Evolutionary conservation across 257 asterid genomes (phyloP).

Genomic region (Nicotiana tabacum): DNA sequence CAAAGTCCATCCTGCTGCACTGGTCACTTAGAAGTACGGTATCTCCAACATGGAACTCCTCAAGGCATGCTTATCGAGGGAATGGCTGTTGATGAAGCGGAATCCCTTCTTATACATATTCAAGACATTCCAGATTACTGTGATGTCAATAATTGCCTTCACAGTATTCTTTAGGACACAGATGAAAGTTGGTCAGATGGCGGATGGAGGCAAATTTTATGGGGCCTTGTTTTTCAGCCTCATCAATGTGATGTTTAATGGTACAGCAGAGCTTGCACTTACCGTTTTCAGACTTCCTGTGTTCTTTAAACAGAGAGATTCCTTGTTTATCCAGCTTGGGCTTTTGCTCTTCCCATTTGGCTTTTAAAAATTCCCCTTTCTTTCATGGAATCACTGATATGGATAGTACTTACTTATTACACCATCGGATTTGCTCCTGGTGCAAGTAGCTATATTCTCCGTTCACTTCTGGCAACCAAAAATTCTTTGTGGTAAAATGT

Average conservation of each 20-base stretch:
- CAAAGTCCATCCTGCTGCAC: conserved; percentile 85
- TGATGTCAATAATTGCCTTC: conserved; percentile 80
- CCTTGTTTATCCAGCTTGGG: conserved; percentile 93
- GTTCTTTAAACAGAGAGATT: conserved; percentile 85
- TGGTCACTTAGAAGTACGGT: conserved; percentile 78
- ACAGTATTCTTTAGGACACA: conserved; percentile 87
- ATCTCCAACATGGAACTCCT: conserved; percentile 76
- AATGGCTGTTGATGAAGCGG: conserved; percentile 83
- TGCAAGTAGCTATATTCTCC: conserved; percentile 51
- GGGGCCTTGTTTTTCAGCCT: conserved; percentile 88
- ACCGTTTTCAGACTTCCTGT: conserved; percentile 76
- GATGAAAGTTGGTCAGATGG: conserved; percentile 62
- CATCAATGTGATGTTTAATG: conserved; percentile 85
- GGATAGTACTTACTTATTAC: conserved; percentile 85
- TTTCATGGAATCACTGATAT: conserved; percentile 72
- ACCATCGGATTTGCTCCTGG: conserved; percentile 92
- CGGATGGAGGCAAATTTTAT: conserved; percentile 70
- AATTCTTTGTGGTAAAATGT: neutral
- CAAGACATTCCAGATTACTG: conserved; percentile 79
- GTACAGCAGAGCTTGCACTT: conserved; percentile 81
- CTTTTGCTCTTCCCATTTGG: conserved; percentile 91
- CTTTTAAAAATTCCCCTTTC: conserved; percentile 79
- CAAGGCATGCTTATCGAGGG: conserved; percentile 76
- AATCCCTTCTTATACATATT: conserved; percentile 77
- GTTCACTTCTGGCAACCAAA: conserved; percentile 1